A percentile compares a stretch with the other conserved stretches of the same genome.
These are phyloP conservation scores for Fibroporia radiculosa DNA, from an alignment of 768 basidiomycete genomes.

Conservation along the genomic window DNA sequence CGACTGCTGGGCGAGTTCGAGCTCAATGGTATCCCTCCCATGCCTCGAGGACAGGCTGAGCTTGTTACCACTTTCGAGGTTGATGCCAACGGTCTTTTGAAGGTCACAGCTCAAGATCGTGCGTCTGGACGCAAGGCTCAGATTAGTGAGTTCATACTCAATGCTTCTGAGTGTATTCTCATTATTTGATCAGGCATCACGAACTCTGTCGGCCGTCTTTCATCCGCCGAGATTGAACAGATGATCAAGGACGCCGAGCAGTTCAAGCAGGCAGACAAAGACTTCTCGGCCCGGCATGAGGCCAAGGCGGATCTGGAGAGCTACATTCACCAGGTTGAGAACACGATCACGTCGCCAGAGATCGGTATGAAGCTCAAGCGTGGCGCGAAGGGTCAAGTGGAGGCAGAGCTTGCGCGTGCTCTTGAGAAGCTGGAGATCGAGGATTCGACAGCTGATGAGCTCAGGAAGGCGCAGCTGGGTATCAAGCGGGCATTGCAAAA, in stretches of 20 bases:
- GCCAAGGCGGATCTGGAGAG: conserved; percentile 98
- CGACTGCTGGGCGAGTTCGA: conserved; percentile 99
- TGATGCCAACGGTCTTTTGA: conserved; percentile 98
- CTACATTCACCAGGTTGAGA: conserved; percentile 95
- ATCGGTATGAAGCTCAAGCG: conserved; percentile 99
- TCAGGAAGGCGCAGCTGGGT: conserved; percentile 90
- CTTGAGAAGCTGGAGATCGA: conserved; percentile 98
- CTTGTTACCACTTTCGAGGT: conserved; percentile 99
- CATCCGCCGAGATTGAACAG: conserved; percentile 96
- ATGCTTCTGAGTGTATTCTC: conserved; percentile 7
- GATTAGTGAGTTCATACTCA: conserved; percentile 57
- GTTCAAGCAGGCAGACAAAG: conserved; percentile 94
- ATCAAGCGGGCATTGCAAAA: conserved; percentile 98
- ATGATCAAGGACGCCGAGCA: conserved; percentile 99
- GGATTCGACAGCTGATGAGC: conserved; percentile 87
- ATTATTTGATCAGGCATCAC: conserved; percentile 61
- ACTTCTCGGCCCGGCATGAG: conserved; percentile 96
- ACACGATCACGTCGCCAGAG: conserved; percentile 92
- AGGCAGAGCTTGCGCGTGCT: conserved; percentile 95
- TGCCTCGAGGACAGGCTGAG: conserved; percentile 99
- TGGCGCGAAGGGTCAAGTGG: conserved; percentile 89
- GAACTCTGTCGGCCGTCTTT: conserved; percentile 98
- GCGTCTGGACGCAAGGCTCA: conserved; percentile 99
- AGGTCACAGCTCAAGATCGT: conserved; percentile 97
- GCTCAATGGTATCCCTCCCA: conserved; percentile 96